Conservation (phyloP, 768 basidiomycete species). For the Psilocybe subaeruginosa region DNA sequence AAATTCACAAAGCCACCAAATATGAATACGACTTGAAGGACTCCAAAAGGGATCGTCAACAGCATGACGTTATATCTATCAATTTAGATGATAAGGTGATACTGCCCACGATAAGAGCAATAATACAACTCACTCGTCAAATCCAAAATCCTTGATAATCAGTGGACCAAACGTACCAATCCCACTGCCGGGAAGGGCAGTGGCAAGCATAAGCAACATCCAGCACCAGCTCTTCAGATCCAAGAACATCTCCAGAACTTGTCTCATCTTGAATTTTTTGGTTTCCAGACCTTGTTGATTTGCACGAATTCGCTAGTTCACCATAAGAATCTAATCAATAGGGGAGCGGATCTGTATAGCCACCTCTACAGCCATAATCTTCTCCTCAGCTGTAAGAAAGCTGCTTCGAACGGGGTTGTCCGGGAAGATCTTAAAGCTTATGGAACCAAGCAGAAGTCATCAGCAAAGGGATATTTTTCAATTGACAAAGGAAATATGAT, state of each 20-base stretch:
- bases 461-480: background rate
- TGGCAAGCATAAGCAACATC: slow-evolving; percentile 27
- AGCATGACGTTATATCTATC: slow-evolving; percentile 34
- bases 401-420: slow-evolving; percentile 34
- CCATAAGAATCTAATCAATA: too few species aligned
- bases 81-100: background rate
- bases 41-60: slow-evolving; percentile 32
- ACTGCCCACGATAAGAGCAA: background rate
- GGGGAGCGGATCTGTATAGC: background rate
- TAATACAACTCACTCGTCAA: slow-evolving; percentile 27
- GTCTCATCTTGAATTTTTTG: slow-evolving; percentile 32
- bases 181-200: slow-evolving; percentile 28
- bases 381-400: slow-evolving; percentile 32
- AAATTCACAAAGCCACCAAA: slow-evolving; percentile 30
- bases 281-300: slow-evolving; percentile 39
- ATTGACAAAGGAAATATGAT: background rate
- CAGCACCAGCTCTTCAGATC: slow-evolving; percentile 40
- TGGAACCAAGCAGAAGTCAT: background rate
- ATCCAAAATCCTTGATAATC: slow-evolving; percentile 35
- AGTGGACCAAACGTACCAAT: slow-evolving; percentile 32
- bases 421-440: slow-evolving; percentile 35
- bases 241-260: slow-evolving; percentile 33
- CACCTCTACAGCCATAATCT: slow-evolving; percentile 35
- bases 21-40: slow-evolving; percentile 28
- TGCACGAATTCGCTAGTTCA: slow-evolving; percentile 28